These are phyloP conservation scores for Xenosphaeropsis pyriputrescens DNA, from an alignment of 2,329 filamentous ascomycete species.

Conservation along the genomic window DNA sequence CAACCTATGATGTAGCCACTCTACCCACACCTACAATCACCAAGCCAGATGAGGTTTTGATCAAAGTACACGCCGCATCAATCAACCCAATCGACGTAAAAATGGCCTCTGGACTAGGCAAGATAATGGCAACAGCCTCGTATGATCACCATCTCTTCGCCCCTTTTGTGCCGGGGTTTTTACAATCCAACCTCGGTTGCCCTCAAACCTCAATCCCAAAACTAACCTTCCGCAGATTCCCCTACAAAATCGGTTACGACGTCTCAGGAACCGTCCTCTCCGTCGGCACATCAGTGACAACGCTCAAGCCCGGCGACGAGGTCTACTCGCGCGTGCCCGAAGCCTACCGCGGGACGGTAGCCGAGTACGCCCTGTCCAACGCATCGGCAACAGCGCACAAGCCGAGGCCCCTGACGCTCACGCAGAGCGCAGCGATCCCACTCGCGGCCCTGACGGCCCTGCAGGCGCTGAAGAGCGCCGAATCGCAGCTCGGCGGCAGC, in stretches of 20 bases:
- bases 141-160: constrained; percentile 7
- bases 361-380: constrained; percentile 10
- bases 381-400: constrained; percentile 10
- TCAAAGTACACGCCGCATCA: constrained; percentile 26
- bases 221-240: constrained; percentile 18
- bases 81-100: constrained; percentile 29
- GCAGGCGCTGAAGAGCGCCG: constrained; percentile 10
- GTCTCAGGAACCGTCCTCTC: constrained; percentile 22
- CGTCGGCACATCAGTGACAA: constrained; percentile 18
- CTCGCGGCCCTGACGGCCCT: constrained; percentile 23
- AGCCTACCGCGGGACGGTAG: constrained; percentile 16
- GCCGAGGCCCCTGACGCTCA: constrained; percentile 21
- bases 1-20: constrained; percentile 20
- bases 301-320: constrained; percentile 22
- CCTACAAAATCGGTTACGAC: constrained; percentile 28
- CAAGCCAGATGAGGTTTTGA: constrained; percentile 26
- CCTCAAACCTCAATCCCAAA: no score
- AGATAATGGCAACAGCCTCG: constrained; percentile 17
- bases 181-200: no score
- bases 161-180: not conserved
- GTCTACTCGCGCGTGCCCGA: constrained; percentile 22
- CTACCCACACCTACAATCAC: constrained; percentile 28
- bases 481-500: not conserved
- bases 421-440: constrained; percentile 24
- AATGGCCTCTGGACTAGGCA: constrained; percentile 20